Evolutionary conservation across 495 filamentous ascomycete genomes (phyloP).

Genomic region (Beverwykella pulmonaria): DNA sequence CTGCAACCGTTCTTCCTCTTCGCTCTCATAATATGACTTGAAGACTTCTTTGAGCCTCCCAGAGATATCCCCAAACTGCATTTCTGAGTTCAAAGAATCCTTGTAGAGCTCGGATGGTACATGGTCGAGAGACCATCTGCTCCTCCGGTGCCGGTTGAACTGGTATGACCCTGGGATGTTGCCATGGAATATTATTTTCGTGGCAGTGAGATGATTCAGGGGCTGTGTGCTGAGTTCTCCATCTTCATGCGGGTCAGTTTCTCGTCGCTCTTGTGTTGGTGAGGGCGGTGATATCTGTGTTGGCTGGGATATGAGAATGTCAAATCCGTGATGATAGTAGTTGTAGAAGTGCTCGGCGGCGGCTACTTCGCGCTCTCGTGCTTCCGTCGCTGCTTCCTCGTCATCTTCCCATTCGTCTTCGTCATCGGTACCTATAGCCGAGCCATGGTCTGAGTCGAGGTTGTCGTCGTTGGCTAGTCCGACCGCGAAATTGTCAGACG

Average conservation of each 20-base stretch:
- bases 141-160: conserved; percentile 91
- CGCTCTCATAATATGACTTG: conserved; percentile 65
- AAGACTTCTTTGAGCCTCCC: conserved; percentile 68
- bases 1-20: conserved; percentile 62
- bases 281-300: conserved; percentile 68
- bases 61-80: conserved; percentile 70
- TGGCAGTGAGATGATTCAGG: conserved; percentile 69
- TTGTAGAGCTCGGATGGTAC: conserved; percentile 35
- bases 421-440: conserved; percentile 61
- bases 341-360: conserved; percentile 84
- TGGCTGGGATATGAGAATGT: conserved; percentile 84
- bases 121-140: conserved; percentile 79
- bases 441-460: conserved; percentile 32
- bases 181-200: conserved; percentile 86
- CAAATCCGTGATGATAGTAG: conserved; percentile 93
- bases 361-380: conserved; percentile 42
- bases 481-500: conserved; percentile 24
- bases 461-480: conserved; percentile 39
- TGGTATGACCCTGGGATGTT: conserved; percentile 96
- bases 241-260: conserved; percentile 23
- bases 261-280: conserved; percentile 42
- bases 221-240: conserved; percentile 43
- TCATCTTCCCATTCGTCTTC: conserved; percentile 83
- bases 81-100: conserved; percentile 68
- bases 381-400: conserved; percentile 59